Evolutionary conservation across 139 green algal genomes (phyloP).

Genomic region (Protoeuglena noctilucae): DNA sequence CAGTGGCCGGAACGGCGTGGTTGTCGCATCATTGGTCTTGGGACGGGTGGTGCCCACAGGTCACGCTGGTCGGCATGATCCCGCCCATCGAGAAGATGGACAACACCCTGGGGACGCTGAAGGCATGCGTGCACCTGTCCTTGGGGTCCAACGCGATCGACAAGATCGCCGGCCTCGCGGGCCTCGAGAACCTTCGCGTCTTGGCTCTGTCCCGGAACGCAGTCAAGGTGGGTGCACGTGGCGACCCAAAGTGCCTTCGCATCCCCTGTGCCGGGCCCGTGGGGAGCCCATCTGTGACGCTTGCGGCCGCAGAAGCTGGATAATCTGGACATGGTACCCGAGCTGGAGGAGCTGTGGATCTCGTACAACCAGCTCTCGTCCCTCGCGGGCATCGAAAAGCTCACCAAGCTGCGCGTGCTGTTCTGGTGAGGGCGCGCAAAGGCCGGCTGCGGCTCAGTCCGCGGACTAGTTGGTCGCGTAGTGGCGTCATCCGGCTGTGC

Average conservation of each 20-base stretch:
- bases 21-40: neutral
- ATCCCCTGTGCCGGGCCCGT: no score
- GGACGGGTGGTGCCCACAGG: neutral
- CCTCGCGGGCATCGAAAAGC: neutral
- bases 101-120: neutral
- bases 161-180: neutral
- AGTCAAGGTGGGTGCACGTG: no score
- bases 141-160: neutral
- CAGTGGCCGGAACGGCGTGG: neutral
- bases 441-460: no score
- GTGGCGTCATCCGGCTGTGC: no score
- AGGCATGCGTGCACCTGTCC: neutral
- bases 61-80: neutral
- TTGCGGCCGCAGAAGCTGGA: no score
- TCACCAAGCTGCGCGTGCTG: neutral
- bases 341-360: neutral
- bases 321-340: neutral
- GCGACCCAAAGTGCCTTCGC: no score
- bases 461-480: no score
- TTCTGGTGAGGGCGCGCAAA: no score
- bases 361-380: neutral
- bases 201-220: neutral
- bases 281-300: no score
- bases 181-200: neutral
- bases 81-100: neutral